Conservation (phyloP, 2,329 filamentous ascomycete genomes). For the Sarocladiaceae sp. region DNA sequence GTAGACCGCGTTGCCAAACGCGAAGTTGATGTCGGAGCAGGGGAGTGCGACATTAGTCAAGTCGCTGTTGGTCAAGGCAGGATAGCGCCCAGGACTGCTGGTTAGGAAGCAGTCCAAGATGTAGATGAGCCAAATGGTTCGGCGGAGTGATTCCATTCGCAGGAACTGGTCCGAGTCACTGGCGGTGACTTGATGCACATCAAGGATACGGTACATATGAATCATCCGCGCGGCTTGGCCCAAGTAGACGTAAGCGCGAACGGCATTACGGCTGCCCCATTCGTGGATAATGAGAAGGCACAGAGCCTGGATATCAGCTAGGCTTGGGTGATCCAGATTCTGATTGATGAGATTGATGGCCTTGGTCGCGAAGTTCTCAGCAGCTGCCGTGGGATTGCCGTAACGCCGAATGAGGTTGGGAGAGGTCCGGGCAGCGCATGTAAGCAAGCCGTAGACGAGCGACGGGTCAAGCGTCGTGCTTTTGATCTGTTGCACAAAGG, state of each 20-base stretch:
- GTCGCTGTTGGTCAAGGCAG: slow-evolving; percentile 51
- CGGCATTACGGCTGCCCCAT: slow-evolving; percentile 58
- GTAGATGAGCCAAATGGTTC: slow-evolving; percentile 59
- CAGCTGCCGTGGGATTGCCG: slow-evolving; percentile 50
- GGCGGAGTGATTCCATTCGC: slow-evolving; percentile 57
- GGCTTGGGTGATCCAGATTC: slow-evolving; percentile 54
- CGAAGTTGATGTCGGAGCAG: slow-evolving; percentile 59
- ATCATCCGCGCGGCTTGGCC: slow-evolving; percentile 61
- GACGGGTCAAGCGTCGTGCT: slow-evolving; percentile 50
- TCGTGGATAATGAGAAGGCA: slow-evolving; percentile 60
- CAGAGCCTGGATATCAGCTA: slow-evolving; percentile 58
- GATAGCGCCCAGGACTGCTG: slow-evolving; percentile 56
- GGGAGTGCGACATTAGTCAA: slow-evolving; percentile 53
- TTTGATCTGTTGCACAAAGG: slow-evolving; percentile 58
- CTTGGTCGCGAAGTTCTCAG: slow-evolving; percentile 57
- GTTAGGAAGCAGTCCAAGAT: slow-evolving; percentile 60
- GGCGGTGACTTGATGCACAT: slow-evolving; percentile 47
- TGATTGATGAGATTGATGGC: slow-evolving; percentile 53
- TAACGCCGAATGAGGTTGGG: slow-evolving; percentile 53
- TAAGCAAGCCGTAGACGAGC: slow-evolving; percentile 54
- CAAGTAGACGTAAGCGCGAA: slow-evolving; percentile 59
- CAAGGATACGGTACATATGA: slow-evolving; percentile 59
- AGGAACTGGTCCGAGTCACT: slow-evolving; percentile 50
- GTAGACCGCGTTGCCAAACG: slow-evolving; percentile 55
- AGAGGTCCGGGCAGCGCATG: slow-evolving; percentile 54